Percentiles rank a stretch among this genome's conserved stretches.
Evolutionary conservation across 495 filamentous ascomycete species (phyloP).

Genomic region (Lasiosphaeria hispida): DNA sequence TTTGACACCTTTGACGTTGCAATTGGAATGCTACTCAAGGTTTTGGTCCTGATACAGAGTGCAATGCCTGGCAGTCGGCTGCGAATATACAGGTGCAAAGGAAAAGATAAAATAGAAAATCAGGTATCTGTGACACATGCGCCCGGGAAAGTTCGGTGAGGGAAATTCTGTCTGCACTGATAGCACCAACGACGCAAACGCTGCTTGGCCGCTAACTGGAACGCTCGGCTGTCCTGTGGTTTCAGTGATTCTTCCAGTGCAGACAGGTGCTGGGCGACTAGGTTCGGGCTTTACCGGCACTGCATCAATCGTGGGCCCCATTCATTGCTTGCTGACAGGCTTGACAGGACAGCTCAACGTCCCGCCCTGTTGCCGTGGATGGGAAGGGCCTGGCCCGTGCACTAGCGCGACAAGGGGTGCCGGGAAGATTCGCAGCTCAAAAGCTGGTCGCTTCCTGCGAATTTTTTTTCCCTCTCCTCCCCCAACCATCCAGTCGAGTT

Average conservation of each 20-base stretch:
- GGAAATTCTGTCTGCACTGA: too few relatives aligned
- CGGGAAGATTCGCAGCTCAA: constrained; percentile 39
- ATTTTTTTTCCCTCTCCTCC: constrained; percentile 34
- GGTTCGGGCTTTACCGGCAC: constrained; percentile 37
- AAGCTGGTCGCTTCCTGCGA: constrained; percentile 33
- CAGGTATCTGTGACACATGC: too few relatives aligned
- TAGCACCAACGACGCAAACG: background rate
- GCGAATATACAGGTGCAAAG: background rate
- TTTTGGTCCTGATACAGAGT: too few relatives aligned
- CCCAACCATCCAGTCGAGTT: constrained; percentile 33
- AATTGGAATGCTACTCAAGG: background rate
- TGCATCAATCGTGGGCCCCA: constrained; percentile 22
- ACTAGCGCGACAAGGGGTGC: constrained; percentile 28
- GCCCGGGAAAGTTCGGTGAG: too few relatives aligned
- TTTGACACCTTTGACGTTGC: background rate
- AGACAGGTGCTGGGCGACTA: constrained; percentile 17
- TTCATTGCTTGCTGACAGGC: constrained; percentile 14
- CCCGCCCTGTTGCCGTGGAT: constrained; percentile 26
- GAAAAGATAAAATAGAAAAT: too few relatives aligned
- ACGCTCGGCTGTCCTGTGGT: constrained; percentile 12
- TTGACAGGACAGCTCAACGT: background rate
- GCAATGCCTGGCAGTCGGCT: background rate
- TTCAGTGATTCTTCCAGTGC: constrained; percentile 8
- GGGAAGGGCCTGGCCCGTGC: constrained; percentile 26
- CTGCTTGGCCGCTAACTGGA: background rate